phyloP scores from a whole-genome alignment of 2,329 filamentous ascomycete genomes.

The Cordyceps fumosorosea region DNA sequence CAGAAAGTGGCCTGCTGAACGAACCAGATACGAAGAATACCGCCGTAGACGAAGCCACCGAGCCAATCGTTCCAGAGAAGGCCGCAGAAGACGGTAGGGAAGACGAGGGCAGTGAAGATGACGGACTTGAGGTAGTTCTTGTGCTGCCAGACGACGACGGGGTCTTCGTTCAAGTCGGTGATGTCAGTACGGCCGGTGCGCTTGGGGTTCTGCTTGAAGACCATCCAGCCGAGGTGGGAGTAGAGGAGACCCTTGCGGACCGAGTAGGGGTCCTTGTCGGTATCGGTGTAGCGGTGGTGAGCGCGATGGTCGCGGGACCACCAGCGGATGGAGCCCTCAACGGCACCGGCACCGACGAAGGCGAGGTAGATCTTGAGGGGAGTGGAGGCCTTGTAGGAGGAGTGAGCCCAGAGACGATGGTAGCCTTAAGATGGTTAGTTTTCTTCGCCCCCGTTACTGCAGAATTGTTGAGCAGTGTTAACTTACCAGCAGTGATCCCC shows the following conservation, averaged over 20 bases:
- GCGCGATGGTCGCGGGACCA: conserved; percentile 83
- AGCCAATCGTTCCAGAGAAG: conserved; percentile 74
- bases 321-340: conserved; percentile 82
- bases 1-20: conserved; percentile 91
- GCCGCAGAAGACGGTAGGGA: conserved; percentile 70
- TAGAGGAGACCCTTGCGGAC: conserved; percentile 83
- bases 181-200: conserved; percentile 83
- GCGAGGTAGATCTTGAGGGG: conserved; percentile 79
- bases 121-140: conserved; percentile 78
- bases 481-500: conserved; percentile 68
- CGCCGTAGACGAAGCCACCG: conserved; percentile 78
- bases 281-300: conserved; percentile 88
- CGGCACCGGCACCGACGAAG: conserved; percentile 72
- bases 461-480: background rate
- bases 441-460: too few relatives aligned
- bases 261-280: conserved; percentile 85
- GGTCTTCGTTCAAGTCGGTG: conserved; percentile 78
- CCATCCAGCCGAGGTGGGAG: conserved; percentile 78
- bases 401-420: conserved; percentile 79
- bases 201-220: conserved; percentile 91
- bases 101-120: conserved; percentile 66
- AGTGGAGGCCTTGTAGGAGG: conserved; percentile 69
- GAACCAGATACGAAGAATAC: conserved; percentile 81
- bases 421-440: conserved; percentile 21
- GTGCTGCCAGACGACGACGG: conserved; percentile 83